phyloP scores from a whole-genome alignment of 345 rosid species.

The Populus ilicifolia region DNA sequence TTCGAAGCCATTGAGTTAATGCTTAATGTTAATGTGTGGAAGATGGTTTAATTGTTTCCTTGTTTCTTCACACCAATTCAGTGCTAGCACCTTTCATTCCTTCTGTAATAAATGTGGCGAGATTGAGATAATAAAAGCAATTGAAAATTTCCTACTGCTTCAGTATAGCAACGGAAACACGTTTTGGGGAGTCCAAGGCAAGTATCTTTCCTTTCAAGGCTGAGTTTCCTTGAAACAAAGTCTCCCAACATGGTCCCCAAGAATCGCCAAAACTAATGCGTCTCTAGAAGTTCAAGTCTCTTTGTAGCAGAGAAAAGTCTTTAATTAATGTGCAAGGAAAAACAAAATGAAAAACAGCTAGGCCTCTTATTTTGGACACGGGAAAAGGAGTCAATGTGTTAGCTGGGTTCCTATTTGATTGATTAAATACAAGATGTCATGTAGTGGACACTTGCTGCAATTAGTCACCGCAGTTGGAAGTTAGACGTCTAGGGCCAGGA shows the following conservation, averaged over 20 bases:
- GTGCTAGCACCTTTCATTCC: background rate
- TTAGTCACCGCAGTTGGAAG: background rate
- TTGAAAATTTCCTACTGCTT: background rate
- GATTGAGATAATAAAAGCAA: background rate
- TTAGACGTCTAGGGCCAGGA: background rate
- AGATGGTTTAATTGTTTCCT: background rate
- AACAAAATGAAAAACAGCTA: background rate
- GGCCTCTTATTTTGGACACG: background rate
- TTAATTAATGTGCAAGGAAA: background rate
- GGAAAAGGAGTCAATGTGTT: background rate
- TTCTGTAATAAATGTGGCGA: background rate
- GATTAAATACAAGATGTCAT: background rate
- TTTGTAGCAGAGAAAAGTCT: background rate
- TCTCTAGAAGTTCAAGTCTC: background rate
- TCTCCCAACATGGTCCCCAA: background rate
- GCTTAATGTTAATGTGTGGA: background rate
- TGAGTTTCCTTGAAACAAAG: too few relatives aligned
- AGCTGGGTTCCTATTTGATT: background rate
- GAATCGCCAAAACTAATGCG: background rate
- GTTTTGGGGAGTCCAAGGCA: background rate
- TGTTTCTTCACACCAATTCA: background rate
- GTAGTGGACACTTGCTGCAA: background rate
- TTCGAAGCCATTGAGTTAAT: background rate
- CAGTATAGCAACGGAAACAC: background rate
- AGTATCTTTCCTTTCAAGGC: too few relatives aligned